Percentiles rank a stretch among this genome's conserved stretches.
These are phyloP conservation scores for Saccharum officinarum DNA, from an alignment of 176 grass and related monocot genomes.

Conservation along the genomic window DNA sequence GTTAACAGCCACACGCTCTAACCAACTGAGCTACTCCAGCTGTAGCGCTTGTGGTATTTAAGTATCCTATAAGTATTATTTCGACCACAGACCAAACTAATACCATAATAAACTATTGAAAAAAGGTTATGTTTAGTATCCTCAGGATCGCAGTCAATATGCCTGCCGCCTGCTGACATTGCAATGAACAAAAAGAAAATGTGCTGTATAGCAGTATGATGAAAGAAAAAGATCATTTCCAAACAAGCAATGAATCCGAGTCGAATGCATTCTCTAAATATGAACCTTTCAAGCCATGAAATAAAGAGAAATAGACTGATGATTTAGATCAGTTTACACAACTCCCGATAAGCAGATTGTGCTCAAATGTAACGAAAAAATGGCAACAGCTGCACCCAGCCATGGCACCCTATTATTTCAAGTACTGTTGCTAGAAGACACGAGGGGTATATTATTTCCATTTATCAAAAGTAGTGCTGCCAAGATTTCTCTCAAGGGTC, in stretches of 20 bases:
- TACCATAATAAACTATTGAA: no score
- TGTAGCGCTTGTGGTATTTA: accelerated
- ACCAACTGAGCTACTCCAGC: slow-evolving; percentile 91
- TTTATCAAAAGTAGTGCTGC: slow-evolving; percentile 10
- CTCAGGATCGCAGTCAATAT: not conserved
- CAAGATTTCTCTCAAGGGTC: slow-evolving; percentile 41
- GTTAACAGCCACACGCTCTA: slow-evolving; percentile 98
- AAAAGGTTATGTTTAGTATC: no score
- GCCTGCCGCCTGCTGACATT: not conserved
- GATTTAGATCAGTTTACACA: not conserved
- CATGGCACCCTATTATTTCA: not conserved
- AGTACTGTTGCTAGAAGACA: not conserved
- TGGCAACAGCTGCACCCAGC: not conserved
- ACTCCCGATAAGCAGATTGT: not conserved
- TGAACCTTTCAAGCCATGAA: slow-evolving; percentile 10
- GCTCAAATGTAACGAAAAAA: not conserved
- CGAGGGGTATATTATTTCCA: not conserved
- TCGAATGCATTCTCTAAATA: not conserved
- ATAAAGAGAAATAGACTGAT: not conserved
- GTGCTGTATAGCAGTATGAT: not conserved
- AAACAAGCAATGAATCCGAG: not conserved
- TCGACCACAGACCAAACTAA: no score
- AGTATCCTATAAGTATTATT: no score
- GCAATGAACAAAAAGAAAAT: not conserved
- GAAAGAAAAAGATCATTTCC: not conserved